Percentiles rank a stretch among this genome's conserved stretches.
Evolutionary conservation across 2,329 filamentous ascomycete species (phyloP).

Genomic region (Leptodontidium sp.): DNA sequence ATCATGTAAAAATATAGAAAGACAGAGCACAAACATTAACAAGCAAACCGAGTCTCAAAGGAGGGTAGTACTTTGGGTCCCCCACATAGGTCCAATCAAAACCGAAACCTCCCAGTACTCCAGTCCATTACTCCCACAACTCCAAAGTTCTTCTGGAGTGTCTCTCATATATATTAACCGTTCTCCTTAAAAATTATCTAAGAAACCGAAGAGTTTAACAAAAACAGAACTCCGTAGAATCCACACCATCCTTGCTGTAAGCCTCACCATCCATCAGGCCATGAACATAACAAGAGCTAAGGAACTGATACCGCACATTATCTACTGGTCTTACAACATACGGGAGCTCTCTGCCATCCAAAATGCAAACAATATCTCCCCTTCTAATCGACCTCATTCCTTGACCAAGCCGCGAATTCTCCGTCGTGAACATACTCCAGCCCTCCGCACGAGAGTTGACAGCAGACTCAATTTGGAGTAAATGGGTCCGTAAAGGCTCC

Average conservation of each 20-base stretch:
- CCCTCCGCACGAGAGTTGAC: slow-evolving; percentile 2
- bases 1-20: too few species aligned
- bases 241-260: not conserved
- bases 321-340: not conserved
- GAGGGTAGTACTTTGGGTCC: too few species aligned
- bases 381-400: not conserved
- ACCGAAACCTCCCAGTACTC: too few species aligned
- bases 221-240: not conserved
- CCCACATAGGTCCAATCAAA: too few species aligned
- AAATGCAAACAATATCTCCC: not conserved
- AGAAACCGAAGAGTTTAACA: not conserved
- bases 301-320: not conserved
- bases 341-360: slow-evolving; percentile 2
- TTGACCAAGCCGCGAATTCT: not conserved
- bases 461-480: not conserved
- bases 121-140: too few species aligned
- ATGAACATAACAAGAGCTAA: slow-evolving; percentile 9
- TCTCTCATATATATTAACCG: too few species aligned
- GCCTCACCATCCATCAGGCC: slow-evolving; percentile 5
- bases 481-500: not conserved
- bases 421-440: not conserved
- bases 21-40: too few species aligned
- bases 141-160: too few species aligned
- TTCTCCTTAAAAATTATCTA: too few species aligned
- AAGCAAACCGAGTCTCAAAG: too few species aligned